Conservation (phyloP, 352 stramenopile genomes). For the Phytophthora crassamura region DNA sequence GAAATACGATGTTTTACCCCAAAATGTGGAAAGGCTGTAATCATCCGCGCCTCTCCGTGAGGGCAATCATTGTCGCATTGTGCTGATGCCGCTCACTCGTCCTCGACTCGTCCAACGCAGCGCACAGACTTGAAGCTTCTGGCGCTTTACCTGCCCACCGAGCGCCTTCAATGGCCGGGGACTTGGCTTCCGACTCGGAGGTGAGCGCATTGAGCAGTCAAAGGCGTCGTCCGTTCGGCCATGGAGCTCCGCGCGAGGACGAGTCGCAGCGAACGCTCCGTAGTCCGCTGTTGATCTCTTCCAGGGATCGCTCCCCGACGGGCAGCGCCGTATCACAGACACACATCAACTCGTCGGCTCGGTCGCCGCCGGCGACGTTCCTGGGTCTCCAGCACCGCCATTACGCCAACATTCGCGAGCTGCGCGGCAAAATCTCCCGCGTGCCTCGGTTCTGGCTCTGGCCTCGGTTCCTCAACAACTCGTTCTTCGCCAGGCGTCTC, state of each 20-base stretch:
- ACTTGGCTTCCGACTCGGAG: constrained; percentile 4
- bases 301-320: constrained; percentile 10
- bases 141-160: not conserved
- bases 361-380: constrained; percentile 13
- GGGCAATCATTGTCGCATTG: constrained; percentile 22
- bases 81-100: not conserved
- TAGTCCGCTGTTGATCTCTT: constrained; percentile 16
- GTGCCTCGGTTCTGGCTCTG: constrained; percentile 60
- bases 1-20: too few species aligned
- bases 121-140: not conserved
- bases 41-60: not conserved
- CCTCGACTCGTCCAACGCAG: constrained; percentile 9
- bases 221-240: constrained; percentile 17
- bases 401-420: constrained; percentile 22
- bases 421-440: constrained; percentile 37
- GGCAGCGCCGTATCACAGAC: constrained; percentile 10
- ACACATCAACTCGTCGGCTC: constrained; percentile 3
- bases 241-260: constrained; percentile 29
- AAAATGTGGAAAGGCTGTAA: too few species aligned
- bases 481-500: constrained; percentile 73
- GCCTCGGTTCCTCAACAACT: constrained; percentile 70
- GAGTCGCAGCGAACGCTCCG: constrained; percentile 20
- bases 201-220: constrained; percentile 2
- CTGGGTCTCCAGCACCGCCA: constrained; percentile 11
- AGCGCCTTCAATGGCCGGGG: constrained; percentile 7